Percentiles rank a stretch among this genome's conserved stretches.
phyloP scores from a whole-genome alignment of 306 rosid genomes.

The Senna siamea region DNA sequence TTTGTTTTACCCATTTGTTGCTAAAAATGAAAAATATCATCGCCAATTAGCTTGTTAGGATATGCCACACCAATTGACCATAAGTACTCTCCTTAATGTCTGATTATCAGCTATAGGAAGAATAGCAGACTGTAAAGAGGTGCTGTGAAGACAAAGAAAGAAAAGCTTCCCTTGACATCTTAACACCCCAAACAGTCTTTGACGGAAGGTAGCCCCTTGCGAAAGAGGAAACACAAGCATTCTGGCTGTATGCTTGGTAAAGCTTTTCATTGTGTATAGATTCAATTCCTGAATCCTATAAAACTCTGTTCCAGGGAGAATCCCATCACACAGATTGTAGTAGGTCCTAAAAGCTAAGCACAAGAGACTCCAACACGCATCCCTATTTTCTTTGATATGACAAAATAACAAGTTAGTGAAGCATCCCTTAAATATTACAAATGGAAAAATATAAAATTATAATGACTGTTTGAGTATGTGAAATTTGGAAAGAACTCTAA shows the following conservation, averaged over 20 bases:
- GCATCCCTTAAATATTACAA: background rate
- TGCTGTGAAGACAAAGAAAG: background rate
- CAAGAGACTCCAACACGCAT: background rate
- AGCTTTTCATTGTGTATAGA: background rate
- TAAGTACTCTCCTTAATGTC: background rate
- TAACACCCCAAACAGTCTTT: background rate
- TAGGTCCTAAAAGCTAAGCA: constrained; percentile 11
- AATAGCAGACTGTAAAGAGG: background rate
- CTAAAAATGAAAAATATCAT: constrained; percentile 6
- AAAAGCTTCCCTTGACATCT: background rate
- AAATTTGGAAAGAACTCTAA: constrained; percentile 5
- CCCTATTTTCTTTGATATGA: background rate
- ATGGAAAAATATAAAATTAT: background rate
- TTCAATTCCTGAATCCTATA: constrained; percentile 15
- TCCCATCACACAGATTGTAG: constrained; percentile 1
- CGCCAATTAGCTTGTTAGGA: background rate
- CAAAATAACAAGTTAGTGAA: background rate
- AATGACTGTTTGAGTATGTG: background rate
- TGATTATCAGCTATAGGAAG: background rate
- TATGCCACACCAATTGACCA: background rate
- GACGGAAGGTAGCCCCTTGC: background rate
- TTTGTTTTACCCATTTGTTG: constrained; percentile 1
- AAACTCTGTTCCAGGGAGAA: background rate
- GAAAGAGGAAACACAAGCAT: background rate
- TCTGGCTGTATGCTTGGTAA: background rate